Conservation (phyloP, 345 rosid genomes). For the Stellera chamaejasme region DNA sequence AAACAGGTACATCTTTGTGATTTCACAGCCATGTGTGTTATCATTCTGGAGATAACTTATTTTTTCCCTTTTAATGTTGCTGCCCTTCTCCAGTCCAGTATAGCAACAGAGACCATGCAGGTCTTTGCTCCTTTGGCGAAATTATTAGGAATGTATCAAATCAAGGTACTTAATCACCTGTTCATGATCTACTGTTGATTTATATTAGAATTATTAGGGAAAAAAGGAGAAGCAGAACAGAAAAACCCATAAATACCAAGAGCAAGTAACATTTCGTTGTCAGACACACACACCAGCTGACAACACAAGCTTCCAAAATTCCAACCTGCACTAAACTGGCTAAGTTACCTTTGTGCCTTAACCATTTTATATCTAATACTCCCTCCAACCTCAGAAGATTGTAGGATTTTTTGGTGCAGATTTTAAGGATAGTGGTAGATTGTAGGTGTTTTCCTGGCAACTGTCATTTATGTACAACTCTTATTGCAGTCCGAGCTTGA, state of each 20-base stretch:
- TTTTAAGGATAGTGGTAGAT: too few species aligned
- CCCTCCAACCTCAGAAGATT: too few species aligned
- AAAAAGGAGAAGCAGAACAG: too few species aligned
- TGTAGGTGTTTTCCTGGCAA: too few species aligned
- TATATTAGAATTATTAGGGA: constrained; percentile 21
- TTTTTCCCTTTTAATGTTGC: constrained; percentile 16
- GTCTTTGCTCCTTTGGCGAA: constrained; percentile 94
- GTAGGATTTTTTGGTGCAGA: too few species aligned
- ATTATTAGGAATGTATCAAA: constrained; percentile 86
- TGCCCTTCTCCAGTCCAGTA: constrained; percentile 60
- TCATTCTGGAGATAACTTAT: constrained; percentile 8
- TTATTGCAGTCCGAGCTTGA: constrained; percentile 91
- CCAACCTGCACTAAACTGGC: too few species aligned
- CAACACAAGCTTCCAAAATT: too few species aligned
- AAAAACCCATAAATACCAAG: too few species aligned
- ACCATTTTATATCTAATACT: too few species aligned
- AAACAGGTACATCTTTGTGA: constrained; percentile 54
- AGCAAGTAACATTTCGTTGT: constrained; percentile 12
- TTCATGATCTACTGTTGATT: constrained; percentile 3
- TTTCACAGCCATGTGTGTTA: background rate
- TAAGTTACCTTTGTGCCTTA: too few species aligned
- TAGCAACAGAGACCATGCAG: constrained; percentile 83
- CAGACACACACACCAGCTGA: constrained; percentile 42
- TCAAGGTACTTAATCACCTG: constrained; percentile 42
- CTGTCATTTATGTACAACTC: too few species aligned